phyloP scores from a whole-genome alignment of 2,329 filamentous ascomycete species.

The Aspergillus ibericus region DNA sequence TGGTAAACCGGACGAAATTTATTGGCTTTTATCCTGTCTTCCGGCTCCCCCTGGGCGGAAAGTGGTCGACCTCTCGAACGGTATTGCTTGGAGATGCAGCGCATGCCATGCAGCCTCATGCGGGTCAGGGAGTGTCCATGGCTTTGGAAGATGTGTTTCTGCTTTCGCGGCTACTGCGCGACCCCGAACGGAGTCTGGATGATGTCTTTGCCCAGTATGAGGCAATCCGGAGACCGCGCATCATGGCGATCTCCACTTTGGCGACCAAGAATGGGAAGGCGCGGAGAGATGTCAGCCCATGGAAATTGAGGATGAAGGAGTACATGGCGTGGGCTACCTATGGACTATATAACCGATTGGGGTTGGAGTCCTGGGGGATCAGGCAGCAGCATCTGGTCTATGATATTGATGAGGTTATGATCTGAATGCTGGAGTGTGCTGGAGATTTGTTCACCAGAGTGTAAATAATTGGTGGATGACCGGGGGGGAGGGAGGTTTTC shows the following conservation, averaged over 20 bases:
- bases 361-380: slow-evolving; percentile 21
- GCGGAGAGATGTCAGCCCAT: slow-evolving; percentile 25
- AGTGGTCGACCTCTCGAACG: slow-evolving; percentile 37
- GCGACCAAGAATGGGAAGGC: slow-evolving; percentile 25
- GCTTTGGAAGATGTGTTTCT: slow-evolving; percentile 52
- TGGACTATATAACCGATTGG: slow-evolving; percentile 19
- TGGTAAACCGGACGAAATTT: slow-evolving; percentile 14
- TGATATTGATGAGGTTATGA: slow-evolving; percentile 28
- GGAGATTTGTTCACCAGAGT: neutral
- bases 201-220: slow-evolving; percentile 31
- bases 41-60: slow-evolving; percentile 32
- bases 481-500: neutral
- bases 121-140: slow-evolving; percentile 55
- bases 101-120: slow-evolving; percentile 38
- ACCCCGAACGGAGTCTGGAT: slow-evolving; percentile 13
- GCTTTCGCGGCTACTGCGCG: slow-evolving; percentile 27
- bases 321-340: slow-evolving; percentile 15
- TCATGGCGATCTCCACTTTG: slow-evolving; percentile 26
- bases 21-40: slow-evolving; percentile 38
- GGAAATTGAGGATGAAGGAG: slow-evolving; percentile 31
- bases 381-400: slow-evolving; percentile 30
- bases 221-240: slow-evolving; percentile 31
- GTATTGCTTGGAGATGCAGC: slow-evolving; percentile 36
- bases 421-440: neutral
- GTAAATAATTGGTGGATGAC: neutral